Percentiles rank a stretch among this genome's conserved stretches.
These are phyloP conservation scores for Ganoderma leucocontextum DNA, from an alignment of 1,284 basidiomycete genomes.

Conservation along the genomic window DNA sequence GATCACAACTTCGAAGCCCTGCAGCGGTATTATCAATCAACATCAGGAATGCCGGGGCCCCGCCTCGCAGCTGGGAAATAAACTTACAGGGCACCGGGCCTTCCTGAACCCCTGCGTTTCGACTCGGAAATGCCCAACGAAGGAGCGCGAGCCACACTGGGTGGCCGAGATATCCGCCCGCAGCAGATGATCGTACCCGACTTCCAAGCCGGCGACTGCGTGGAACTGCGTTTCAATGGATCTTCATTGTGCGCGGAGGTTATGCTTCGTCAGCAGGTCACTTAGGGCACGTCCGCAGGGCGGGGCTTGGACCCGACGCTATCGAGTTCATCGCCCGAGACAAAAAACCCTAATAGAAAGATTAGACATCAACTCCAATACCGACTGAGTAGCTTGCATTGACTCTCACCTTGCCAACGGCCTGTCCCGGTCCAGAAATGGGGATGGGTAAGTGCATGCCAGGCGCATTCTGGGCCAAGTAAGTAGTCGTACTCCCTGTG, in stretches of 20 bases:
- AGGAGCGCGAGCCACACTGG: not conserved
- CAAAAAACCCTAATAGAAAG: not conserved
- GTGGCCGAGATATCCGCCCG: conserved; percentile 22
- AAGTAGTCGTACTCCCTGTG: not conserved
- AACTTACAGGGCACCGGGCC: not conserved
- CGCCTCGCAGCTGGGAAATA: conserved; percentile 22
- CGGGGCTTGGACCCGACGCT: not conserved
- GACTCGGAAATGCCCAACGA: conserved; percentile 4
- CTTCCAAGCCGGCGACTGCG: conserved; percentile 12
- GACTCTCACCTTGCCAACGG: not conserved
- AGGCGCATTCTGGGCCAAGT: no score
- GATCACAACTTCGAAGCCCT: conserved; percentile 11
- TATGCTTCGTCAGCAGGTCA: conserved; percentile 15
- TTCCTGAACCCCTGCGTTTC: not conserved
- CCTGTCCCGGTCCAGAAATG: not conserved
- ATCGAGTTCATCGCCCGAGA: not conserved
- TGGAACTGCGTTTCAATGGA: conserved; percentile 6
- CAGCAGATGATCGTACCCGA: conserved; percentile 19
- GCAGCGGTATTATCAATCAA: conserved; percentile 19
- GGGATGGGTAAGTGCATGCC: not conserved
- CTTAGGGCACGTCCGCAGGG: conserved; percentile 13
- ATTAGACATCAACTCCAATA: not conserved
- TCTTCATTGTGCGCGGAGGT: not conserved
- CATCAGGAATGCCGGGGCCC: conserved; percentile 32
- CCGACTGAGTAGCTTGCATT: not conserved